Base-by-base conservation (phyloP, 2,329 filamentous ascomycete genomes). In the Diplodia seriata region DNA sequence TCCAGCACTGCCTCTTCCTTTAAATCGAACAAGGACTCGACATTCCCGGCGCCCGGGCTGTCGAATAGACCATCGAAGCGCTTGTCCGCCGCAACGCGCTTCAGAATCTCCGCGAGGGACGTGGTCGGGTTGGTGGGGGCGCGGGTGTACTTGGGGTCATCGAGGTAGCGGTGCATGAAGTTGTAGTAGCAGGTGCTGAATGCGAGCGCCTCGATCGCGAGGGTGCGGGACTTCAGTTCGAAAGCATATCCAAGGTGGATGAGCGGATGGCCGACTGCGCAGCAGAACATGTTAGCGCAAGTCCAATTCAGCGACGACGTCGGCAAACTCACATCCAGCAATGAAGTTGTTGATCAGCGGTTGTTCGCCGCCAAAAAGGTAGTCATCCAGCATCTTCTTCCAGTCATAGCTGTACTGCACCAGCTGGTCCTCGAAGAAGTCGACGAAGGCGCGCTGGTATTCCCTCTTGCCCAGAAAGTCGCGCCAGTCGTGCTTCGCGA, bases 171-270 rank as follows among this genome's bases (percentile, higher is more conserved):
- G 74, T 88, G 86, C 61, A 85, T 81, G 56, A 82, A 79, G 70
- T 81, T 82, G 75, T 89, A 87, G 75, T 85, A 87, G 69, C 85
- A 86, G 20, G 86, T 80, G 0, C 89, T 84, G 70, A 97, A 83
- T 0, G 87, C 89, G 0, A 99, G 85, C 0, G 93, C 91, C 82
- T 99, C 95, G 80, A 97, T 95, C 57, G 90, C 94, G 23, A 98
- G 77, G 71, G 96, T 94, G 68, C 90, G 91, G 72, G 87, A 95
- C 70, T 91, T 87, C 73, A 98, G 85, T 81, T 99, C 94, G 75
- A 91, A 94, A 11, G 93, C 95, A 76, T 97, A 97, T n/a, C 89
- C 94, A 2, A 99, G 85, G 74, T 98, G 95, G 68, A 98, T 95
- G n/a, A 98, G 83, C 1, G 94, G 92, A 74, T 97, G 92, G 20